Evolutionary conservation across 768 basidiomycete genomes (phyloP), one percentile per base, ranked within the genome.

Genomic region (Collybia nuda): DNA sequence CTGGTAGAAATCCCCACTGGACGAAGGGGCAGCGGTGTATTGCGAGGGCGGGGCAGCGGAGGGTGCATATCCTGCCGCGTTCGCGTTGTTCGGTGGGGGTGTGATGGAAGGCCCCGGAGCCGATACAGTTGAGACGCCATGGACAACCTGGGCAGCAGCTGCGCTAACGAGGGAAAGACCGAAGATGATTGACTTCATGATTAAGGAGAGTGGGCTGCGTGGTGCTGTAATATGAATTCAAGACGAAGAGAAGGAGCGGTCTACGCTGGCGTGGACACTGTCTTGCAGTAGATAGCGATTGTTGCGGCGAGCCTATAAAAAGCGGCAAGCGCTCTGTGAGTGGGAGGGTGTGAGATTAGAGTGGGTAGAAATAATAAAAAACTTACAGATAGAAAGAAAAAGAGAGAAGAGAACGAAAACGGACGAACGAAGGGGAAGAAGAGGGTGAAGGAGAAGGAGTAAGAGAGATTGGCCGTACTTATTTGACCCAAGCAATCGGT

Each of bases 251-350:
- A 62, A 66, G 68, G 52, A 83, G 85, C 85, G 85, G 72, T 88
- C 84, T 80, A 87, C 85, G 85, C 85, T 81, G 68, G 68, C 69
- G 68, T 72, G 63, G 65, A 65, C 66, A 81, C 82, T 84, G 84
- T 77, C 85, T 86, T 73, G 83, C 82, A 86, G 84, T 66, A 64
- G 62, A 61, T 62, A 65, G 66, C 64, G 72, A 69, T 65, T 63
- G 65, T 66, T 67, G 72, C 70, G 58, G 67, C 63, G 67, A 71
- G 68, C 61, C 59, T 64, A 11, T 36, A 63, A 62, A 45, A 51
- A 66, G 69, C 69, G 67, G 66, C 74, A 77, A 75, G 76, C 71
- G 72, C 73, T 72, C 70, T 75, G 40, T 28, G 35, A 43, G 43
- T n/a, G 28, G 35, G 40, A 47, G 47, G 40, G 36, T n/a, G n/a